Conservation (phyloP, 2,329 filamentous ascomycete species). For the Monosporascus sp. region DNA sequence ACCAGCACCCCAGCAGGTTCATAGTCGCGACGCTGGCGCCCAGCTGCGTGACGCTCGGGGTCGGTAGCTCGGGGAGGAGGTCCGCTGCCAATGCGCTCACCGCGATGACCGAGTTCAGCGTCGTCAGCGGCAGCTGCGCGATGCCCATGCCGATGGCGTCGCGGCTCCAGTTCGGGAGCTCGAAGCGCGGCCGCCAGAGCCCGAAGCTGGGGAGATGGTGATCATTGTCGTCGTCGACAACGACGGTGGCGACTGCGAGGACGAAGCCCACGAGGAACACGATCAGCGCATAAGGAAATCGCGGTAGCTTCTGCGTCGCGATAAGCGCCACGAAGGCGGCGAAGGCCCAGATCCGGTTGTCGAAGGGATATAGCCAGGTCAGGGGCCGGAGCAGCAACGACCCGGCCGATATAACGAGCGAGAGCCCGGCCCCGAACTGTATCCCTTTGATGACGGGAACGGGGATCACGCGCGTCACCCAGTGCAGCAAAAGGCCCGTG, state of each 20-base stretch:
- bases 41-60: conserved; percentile 69
- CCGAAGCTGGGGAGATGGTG: conserved; percentile 43
- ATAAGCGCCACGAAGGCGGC: conserved; percentile 68
- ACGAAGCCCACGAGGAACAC: conserved; percentile 65
- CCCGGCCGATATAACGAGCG: conserved; percentile 73
- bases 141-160: conserved; percentile 56
- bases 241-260: conserved; percentile 49
- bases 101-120: conserved; percentile 87
- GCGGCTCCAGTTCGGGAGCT: conserved; percentile 38
- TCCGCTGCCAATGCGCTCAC: conserved; percentile 74
- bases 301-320: conserved; percentile 55
- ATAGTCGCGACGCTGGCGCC: conserved; percentile 77
- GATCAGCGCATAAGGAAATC: conserved; percentile 72
- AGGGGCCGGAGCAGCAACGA: conserved; percentile 61
- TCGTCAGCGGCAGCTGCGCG: conserved; percentile 84
- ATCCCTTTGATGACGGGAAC: conserved; percentile 91
- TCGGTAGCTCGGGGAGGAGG: conserved; percentile 61
- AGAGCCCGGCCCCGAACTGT: conserved; percentile 85
- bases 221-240: conserved; percentile 20
- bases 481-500: conserved; percentile 72
- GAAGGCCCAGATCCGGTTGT: conserved; percentile 76
- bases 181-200: conserved; percentile 54
- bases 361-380: conserved; percentile 62
- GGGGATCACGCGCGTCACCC: conserved; percentile 69
- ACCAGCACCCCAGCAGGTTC: conserved; percentile 84